phyloP scores from a whole-genome alignment of 371 early-diverging fungal genomes.

The Blakeslea trispora region DNA sequence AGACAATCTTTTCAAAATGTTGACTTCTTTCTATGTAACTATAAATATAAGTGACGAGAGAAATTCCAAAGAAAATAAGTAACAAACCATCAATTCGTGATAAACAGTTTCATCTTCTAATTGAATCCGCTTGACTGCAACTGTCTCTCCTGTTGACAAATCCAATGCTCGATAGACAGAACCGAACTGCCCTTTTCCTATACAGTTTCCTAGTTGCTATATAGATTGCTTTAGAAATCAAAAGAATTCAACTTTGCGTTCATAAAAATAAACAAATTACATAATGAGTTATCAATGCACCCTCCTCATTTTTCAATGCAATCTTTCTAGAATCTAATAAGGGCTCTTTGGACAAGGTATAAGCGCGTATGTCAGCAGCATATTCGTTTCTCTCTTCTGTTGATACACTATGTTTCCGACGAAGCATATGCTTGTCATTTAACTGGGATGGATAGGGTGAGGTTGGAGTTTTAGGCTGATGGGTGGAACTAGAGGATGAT shows the following conservation, averaged over 20 bases:
- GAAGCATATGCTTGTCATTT: not conserved
- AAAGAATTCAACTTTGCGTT: too few relatives aligned
- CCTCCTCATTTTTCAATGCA: conserved; percentile 49
- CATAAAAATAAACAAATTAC: too few relatives aligned
- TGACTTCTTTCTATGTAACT: conserved; percentile 63
- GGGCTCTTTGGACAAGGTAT: too few relatives aligned
- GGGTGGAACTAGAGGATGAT: not conserved
- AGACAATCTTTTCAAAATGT: conserved; percentile 66
- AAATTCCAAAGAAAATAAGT: not conserved
- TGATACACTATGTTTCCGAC: not conserved
- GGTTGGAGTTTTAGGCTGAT: not conserved
- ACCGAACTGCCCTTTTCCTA: conserved; percentile 93
- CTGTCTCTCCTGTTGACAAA: conserved; percentile 81
- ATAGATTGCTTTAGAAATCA: too few relatives aligned
- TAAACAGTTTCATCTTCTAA: conserved; percentile 70
- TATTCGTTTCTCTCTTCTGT: not conserved
- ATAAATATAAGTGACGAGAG: not conserved
- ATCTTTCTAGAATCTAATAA: not conserved
- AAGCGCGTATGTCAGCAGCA: too few relatives aligned
- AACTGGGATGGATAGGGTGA: not conserved
- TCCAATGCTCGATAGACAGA: conserved; percentile 86
- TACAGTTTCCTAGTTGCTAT: conserved; percentile 87
- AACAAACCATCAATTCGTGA: conserved; percentile 41
- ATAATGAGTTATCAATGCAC: conserved; percentile 47
- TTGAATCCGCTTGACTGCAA: conserved; percentile 86